Evolutionary conservation across 495 filamentous ascomycete genomes (phyloP), one percentile per base, ranked within the genome.

Genomic region (Halenospora varia): DNA sequence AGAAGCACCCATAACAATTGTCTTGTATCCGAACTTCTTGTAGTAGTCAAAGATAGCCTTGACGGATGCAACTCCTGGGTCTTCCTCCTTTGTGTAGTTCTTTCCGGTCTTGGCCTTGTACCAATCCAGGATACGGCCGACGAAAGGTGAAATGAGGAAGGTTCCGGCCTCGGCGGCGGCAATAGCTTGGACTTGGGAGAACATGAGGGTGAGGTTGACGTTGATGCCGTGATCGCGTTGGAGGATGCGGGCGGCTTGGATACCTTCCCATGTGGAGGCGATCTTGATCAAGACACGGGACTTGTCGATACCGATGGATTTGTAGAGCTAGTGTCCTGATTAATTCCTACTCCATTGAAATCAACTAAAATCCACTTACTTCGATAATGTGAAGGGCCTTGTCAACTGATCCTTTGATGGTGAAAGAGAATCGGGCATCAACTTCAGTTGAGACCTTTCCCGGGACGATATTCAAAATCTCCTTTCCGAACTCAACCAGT

Each of bases 31-130:
- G 75, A 80, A 88, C 82, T 97, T 99, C 90, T 99, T 99, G 86
- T 99, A 99, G 88, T 99, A 99, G 81, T 99, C 96, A 88, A 88
- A 99, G 82, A 99, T 99, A 71, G 65, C 68, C 83, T 96, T 83
- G 66, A 99, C 95, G 65, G 87, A 91, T 80, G 92, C 86, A 76
- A 99, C 94, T 76, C 94, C 94, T 53, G 94, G 94, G 82, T 99
- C 94, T 65, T 97, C 92, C 71, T 87, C 70, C 66, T 89, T 77
- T 67, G 79, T 67, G 84, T 91, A 99, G 48, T 92, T 87, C 81
- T 92, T 94, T 84, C 95, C 95, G 67, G 88, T 91, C 59, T 86
- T 78, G 50, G 89, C 90, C 88, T 99, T 99, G 86, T 88, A 96
- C 93, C 93, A 99, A 77, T 99, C 94, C 56, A 99, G 87, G 73